phyloP scores from a whole-genome alignment of 2,329 filamentous ascomycete species.

The Colletotrichum tropicale region DNA sequence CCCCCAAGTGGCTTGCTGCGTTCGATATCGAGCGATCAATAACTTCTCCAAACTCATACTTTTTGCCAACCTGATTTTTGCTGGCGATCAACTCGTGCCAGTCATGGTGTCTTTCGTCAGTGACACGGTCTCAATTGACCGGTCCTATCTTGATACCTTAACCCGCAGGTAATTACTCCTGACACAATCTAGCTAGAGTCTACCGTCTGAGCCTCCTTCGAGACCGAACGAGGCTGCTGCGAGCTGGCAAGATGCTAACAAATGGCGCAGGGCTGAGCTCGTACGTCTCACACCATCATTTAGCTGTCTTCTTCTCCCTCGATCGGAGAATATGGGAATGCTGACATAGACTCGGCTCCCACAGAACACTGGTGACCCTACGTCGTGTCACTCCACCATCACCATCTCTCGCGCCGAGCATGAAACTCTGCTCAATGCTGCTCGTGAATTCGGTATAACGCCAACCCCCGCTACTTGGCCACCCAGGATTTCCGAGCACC shows the following conservation, averaged over 20 bases:
- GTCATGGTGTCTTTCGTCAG: slow-evolving; percentile 26
- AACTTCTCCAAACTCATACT: not conserved
- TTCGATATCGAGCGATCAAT: not conserved
- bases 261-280: slow-evolving; percentile 27
- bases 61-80: not conserved
- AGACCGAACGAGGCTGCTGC: not conserved
- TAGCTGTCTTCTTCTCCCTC: not conserved
- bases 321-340: not conserved
- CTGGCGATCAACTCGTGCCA: not conserved
- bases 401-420: slow-evolving; percentile 67
- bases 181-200: not conserved
- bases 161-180: slow-evolving; percentile 57
- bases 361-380: slow-evolving; percentile 23
- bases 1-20: not conserved
- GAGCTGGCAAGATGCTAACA: not conserved
- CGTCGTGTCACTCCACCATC: slow-evolving; percentile 40
- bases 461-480: not conserved
- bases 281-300: slow-evolving; percentile 25
- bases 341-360: not conserved
- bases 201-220: not conserved
- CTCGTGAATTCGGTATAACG: slow-evolving; percentile 62
- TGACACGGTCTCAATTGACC: slow-evolving; percentile 50
- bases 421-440: slow-evolving; percentile 56
- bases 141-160: slow-evolving; percentile 65
- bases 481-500: not conserved